A percentile compares a stretch with the other conserved stretches of the same genome.
Evolutionary conservation across 1,139 yeast genomes (phyloP).

Genomic region (Meyerozyma carpophila): DNA sequence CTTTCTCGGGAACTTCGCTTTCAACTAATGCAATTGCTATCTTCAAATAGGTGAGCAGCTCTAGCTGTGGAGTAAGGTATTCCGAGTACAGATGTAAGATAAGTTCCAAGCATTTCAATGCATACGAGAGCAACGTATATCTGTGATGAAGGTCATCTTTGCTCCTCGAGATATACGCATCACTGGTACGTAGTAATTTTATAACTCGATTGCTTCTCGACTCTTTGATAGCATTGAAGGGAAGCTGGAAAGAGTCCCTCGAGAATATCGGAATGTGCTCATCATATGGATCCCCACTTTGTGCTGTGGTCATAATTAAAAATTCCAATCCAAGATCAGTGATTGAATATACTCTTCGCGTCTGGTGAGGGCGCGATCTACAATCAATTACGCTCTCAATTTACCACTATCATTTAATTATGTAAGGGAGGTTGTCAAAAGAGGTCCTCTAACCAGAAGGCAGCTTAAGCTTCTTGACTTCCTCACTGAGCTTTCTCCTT

Average conservation of each 20-base stretch:
- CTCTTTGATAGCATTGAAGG: not conserved
- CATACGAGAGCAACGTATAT: not conserved
- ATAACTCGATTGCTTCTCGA: not conserved
- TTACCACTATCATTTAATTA: not conserved
- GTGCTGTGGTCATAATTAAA: too few species aligned
- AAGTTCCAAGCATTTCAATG: not conserved
- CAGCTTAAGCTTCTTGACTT: not conserved
- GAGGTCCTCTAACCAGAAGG: not conserved
- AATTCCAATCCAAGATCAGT: too few species aligned
- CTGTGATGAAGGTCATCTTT: not conserved
- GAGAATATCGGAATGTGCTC: not conserved
- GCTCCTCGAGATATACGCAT: not conserved
- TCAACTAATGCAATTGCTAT: not conserved
- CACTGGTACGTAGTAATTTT: not conserved
- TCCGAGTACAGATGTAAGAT: not conserved
- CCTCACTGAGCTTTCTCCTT: slow-evolving; percentile 36
- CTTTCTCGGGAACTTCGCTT: not conserved
- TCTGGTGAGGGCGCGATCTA: too few species aligned
- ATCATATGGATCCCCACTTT: not conserved
- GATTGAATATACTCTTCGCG: too few species aligned
- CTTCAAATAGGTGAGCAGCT: not conserved
- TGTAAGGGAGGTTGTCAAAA: not conserved
- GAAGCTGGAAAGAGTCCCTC: not conserved
- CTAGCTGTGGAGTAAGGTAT: not conserved
- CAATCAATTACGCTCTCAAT: not conserved